Conservation (phyloP, 2,329 filamentous ascomycete genomes). For the Monosporascus cannonballus region DNA sequence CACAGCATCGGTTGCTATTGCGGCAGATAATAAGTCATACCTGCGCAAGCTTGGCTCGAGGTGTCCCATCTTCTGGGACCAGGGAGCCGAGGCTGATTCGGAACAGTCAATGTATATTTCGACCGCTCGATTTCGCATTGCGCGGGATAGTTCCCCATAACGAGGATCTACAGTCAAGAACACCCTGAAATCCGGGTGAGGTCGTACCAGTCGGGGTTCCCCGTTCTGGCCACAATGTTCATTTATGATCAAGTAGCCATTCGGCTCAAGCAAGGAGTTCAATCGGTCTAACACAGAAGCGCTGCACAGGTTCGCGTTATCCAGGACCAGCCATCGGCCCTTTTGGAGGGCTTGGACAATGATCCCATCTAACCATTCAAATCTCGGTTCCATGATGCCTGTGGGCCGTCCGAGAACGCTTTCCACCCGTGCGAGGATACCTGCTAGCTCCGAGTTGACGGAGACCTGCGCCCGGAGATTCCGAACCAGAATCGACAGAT, state of each 20-base stretch:
- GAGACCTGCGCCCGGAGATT: conserved; percentile 35
- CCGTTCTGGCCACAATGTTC: conserved; percentile 84
- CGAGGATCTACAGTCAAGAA: conserved; percentile 91
- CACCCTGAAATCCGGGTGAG: conserved; percentile 82
- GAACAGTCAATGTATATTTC: conserved; percentile 70
- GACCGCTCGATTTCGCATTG: conserved; percentile 91
- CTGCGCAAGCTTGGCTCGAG: conserved; percentile 46
- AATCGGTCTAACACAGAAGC: conserved; percentile 89
- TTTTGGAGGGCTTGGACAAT: conserved; percentile 80
- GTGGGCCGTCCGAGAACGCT: conserved; percentile 46
- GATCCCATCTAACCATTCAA: conserved; percentile 94
- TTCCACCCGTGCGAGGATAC: conserved; percentile 42
- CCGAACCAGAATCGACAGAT: conserved; percentile 33
- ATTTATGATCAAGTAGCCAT: conserved; percentile 83
- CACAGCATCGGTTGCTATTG: conserved; percentile 22
- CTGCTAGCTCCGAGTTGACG: conserved; percentile 38
- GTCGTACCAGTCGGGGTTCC: conserved; percentile 69
- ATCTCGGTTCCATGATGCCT: conserved; percentile 66
- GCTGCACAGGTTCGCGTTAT: conserved; percentile 96
- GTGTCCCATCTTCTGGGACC: conserved; percentile 34
- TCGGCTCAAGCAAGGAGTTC: conserved; percentile 89
- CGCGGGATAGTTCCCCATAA: conserved; percentile 88
- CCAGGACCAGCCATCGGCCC: conserved; percentile 88
- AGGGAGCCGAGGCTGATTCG: conserved; percentile 25
- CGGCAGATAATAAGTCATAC: conserved; percentile 32